Conservation (phyloP, 169 alveolate species). For the Toxoplasma gondii region DNA sequence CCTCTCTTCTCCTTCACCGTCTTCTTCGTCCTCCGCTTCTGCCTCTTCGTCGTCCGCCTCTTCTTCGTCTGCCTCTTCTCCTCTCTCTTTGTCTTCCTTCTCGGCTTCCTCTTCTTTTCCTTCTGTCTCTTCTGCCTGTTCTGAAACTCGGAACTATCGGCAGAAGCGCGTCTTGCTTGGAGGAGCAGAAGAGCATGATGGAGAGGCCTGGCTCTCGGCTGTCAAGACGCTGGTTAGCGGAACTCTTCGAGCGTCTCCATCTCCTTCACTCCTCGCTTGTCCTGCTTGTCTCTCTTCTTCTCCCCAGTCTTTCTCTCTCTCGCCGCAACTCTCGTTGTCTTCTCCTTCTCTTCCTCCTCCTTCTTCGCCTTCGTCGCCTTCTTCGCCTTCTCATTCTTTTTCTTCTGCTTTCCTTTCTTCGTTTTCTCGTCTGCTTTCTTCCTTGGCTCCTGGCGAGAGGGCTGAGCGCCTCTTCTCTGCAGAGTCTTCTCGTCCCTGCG, state of each 20-base stretch:
- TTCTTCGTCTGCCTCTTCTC: neutral
- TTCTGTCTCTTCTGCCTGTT: neutral
- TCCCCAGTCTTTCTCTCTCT: neutral
- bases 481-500: neutral
- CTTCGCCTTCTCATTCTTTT: neutral
- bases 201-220: neutral
- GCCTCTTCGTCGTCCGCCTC: too few species aligned
- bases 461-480: neutral
- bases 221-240: neutral
- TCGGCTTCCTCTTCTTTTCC: neutral
- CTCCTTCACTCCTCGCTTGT: too few species aligned
- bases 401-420: neutral
- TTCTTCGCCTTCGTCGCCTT: neutral
- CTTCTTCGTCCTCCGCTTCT: too few species aligned
- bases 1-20: too few species aligned
- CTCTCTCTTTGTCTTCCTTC: neutral
- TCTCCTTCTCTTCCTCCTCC: neutral
- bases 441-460: neutral
- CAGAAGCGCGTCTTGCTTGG: neutral
- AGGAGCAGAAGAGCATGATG: neutral
- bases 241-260: neutral
- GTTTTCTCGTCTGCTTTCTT: neutral
- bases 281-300: neutral
- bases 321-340: neutral
- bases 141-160: neutral